Base-by-base conservation (phyloP, 768 basidiomycete genomes). In the Trametes punicea region DNA sequence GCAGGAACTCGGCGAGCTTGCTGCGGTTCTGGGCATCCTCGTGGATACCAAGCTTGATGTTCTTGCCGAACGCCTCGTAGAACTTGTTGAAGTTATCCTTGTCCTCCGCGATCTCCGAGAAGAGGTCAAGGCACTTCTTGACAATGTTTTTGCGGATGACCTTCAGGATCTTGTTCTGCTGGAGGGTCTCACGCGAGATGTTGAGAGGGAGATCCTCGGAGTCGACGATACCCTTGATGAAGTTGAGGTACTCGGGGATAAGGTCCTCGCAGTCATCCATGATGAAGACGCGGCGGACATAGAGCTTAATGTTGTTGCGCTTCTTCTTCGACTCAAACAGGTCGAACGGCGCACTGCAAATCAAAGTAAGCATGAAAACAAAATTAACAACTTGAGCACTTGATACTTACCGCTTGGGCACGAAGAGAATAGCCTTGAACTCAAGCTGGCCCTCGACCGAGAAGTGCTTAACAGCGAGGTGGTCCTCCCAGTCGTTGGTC, bases 321-420 rank as follows among this genome's bases (percentile, higher is more conserved):
- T 98, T 98, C 90, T 98, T 98, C 89, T 99, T 98, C 59, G 90
- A 91, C 81, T 99, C 97, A 78, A 99, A 99, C 72, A 99, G 88
- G 70, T 99, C 97, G 75, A 98, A 98, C 49, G 97, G 97, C 40
- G 96, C 97, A 59, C 94, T 94, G 50, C 25, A 27, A 2, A 40
- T 6, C 16, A 33, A 9, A 30, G 55, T 61, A 30, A 61, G 51
- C 44, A 52, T 60, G 13, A 64, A 9, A n/a, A 9, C 18, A 39
- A 20, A n/a, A n/a, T n/a, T 2, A 30, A 3, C 13, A 1, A 25
- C 2, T 0, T 13, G 26, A 7, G 11, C 20, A 11, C 0, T 29
- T 36, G 4, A 51, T 2, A 71, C 84, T 54, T 69, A 91, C 91
- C 93, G 90, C 76, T 97, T 98, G 64, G 96, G 96, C 62, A 98